Percentiles rank a stretch among this genome's conserved stretches.
These are phyloP conservation scores for Bremia lactucae DNA, from an alignment of 352 stramenopile genomes.

Conservation along the genomic window DNA sequence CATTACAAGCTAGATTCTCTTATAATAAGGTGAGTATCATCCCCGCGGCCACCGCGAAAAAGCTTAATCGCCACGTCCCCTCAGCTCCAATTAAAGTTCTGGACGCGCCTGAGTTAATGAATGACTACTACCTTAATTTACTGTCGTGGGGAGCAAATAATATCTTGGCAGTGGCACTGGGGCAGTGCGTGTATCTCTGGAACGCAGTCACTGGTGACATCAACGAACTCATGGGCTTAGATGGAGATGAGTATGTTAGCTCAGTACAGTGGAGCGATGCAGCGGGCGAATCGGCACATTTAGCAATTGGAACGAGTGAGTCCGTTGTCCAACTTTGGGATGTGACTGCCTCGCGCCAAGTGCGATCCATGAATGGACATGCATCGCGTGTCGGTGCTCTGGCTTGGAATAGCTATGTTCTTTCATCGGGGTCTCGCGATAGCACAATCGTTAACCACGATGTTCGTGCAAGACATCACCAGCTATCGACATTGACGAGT, in stretches of 20 bases:
- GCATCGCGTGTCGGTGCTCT: constrained; percentile 89
- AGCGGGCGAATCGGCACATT: constrained; percentile 57
- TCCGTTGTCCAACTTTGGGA: constrained; percentile 97
- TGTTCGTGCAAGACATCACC: constrained; percentile 61
- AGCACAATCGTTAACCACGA: constrained; percentile 88
- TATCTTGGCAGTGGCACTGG: constrained; percentile 94
- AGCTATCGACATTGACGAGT: constrained; percentile 84
- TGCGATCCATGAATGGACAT: constrained; percentile 90
- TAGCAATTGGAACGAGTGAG: constrained; percentile 93
- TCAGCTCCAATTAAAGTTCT: constrained; percentile 93
- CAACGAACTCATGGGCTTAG: constrained; percentile 87
- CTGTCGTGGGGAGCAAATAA: constrained; percentile 96
- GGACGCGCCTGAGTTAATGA: constrained; percentile 95
- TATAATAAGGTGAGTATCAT: constrained; percentile 88
- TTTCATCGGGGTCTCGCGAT: constrained; percentile 92
- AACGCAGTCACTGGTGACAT: constrained; percentile 94
- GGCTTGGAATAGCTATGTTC: constrained; percentile 91
- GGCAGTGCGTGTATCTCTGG: constrained; percentile 97
- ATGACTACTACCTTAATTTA: constrained; percentile 99
- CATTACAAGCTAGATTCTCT: constrained; percentile 88
- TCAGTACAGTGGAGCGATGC: constrained; percentile 92
- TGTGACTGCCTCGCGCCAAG: constrained; percentile 83
- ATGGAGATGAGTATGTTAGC: constrained; percentile 91
- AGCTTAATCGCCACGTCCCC: constrained; percentile 92
- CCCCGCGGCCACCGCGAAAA: constrained; percentile 61